Conservation (phyloP, 2,329 filamentous ascomycete genomes). For the Dothideomycetes sp. region DNA sequence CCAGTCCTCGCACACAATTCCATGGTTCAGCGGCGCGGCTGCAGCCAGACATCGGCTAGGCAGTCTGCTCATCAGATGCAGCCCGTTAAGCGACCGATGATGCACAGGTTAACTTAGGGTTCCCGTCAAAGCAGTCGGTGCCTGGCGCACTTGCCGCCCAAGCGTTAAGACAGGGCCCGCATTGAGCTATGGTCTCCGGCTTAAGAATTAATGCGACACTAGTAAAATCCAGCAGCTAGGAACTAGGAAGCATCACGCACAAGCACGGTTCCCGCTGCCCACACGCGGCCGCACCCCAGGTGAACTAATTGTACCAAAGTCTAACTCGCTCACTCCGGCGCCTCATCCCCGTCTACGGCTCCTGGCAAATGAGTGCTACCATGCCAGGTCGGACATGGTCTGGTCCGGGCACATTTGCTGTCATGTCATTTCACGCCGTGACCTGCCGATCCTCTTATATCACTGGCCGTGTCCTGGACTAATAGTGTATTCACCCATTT, state of each 20-base stretch:
- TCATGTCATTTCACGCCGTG: conserved; percentile 11
- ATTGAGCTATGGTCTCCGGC: conserved; percentile 1
- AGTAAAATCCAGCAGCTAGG: conserved; percentile 3
- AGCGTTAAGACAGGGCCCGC: conserved; percentile 6
- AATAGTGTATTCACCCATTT: background rate
- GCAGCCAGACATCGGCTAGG: background rate
- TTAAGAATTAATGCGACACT: conserved; percentile 8
- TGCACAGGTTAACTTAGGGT: background rate
- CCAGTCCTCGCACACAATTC: background rate
- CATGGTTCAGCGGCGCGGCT: background rate
- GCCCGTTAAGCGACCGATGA: background rate
- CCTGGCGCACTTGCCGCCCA: background rate
- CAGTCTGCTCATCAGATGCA: background rate
- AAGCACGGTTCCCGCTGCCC: conserved; percentile 6
- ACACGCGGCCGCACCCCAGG: conserved; percentile 3
- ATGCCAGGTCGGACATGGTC: conserved; percentile 4
- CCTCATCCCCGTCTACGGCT: conserved; percentile 4
- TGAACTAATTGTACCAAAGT: conserved; percentile 8
- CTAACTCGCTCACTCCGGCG: conserved; percentile 5
- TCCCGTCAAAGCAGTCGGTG: background rate
- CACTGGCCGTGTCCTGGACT: conserved; percentile 3
- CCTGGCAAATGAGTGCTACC: conserved; percentile 6
- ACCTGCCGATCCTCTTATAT: conserved; percentile 11
- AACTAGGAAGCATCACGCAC: conserved; percentile 8
- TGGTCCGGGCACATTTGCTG: conserved; percentile 8